phyloP scores from a whole-genome alignment of 73 alveolate genomes.

The Tetrahymena malaccensis region DNA sequence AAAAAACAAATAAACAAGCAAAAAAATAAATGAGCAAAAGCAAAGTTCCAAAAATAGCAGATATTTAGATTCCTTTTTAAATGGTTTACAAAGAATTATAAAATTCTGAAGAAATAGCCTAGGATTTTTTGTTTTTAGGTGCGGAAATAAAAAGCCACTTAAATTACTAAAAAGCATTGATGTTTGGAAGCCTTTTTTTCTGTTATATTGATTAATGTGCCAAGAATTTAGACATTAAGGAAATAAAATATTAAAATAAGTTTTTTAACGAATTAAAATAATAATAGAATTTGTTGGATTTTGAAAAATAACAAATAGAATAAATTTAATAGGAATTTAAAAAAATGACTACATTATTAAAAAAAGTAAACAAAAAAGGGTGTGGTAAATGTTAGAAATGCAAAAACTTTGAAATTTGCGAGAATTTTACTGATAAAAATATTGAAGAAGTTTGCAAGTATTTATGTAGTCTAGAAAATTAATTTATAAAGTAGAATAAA shows the following conservation, averaged over 20 bases:
- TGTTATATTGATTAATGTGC: background rate
- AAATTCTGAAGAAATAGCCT: background rate
- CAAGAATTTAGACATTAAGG: background rate
- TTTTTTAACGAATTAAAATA: background rate
- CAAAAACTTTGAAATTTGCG: background rate
- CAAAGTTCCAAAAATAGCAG: too few relatives aligned
- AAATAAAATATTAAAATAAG: too few relatives aligned
- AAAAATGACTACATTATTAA: too few relatives aligned
- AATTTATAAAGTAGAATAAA: too few relatives aligned
- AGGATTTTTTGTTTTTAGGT: background rate
- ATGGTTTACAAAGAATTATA: background rate
- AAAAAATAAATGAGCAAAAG: too few relatives aligned
- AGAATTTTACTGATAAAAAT: too few relatives aligned
- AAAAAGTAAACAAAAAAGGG: too few relatives aligned
- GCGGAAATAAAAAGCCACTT: background rate
- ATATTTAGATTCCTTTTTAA: background rate
- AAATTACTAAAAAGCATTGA: too few relatives aligned
- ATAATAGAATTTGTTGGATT: background rate
- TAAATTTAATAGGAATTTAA: too few relatives aligned
- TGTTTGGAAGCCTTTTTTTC: background rate
- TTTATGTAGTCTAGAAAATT: background rate
- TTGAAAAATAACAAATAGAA: background rate
- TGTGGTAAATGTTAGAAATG: background rate
- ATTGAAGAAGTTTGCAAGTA: background rate
- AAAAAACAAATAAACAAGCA: too few relatives aligned